Conservation (phyloP, 148 eudicot species). For the Drosera capensis region DNA sequence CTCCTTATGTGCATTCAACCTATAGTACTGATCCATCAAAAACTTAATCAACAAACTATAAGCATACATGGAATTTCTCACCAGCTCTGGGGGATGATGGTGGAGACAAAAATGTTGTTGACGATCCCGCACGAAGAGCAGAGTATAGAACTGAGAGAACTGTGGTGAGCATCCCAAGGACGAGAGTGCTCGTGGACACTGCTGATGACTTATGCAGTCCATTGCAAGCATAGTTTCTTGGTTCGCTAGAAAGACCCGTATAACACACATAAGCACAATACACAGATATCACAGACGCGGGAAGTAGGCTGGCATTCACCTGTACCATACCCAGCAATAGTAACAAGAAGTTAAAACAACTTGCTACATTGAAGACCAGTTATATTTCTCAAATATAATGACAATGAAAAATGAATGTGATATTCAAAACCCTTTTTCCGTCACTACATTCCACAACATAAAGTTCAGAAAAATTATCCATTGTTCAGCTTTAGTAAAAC, state of each 20-base stretch:
- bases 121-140: conserved; percentile 97
- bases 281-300: conserved; percentile 87
- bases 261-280: conserved; percentile 93
- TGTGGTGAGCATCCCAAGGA: conserved; percentile 93
- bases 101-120: conserved; percentile 80
- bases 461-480: too few species aligned
- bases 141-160: conserved; percentile 90
- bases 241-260: conserved; percentile 84
- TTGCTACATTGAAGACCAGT: too few species aligned
- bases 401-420: too few species aligned
- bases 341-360: too few species aligned
- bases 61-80: neutral
- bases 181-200: conserved; percentile 55
- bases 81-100: conserved; percentile 89
- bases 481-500: too few species aligned
- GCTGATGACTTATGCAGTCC: conserved; percentile 53
- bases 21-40: neutral
- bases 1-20: too few species aligned
- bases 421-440: too few species aligned
- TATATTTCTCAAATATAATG: too few species aligned
- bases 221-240: conserved; percentile 79
- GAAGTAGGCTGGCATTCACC: conserved; percentile 97
- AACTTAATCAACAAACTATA: neutral
- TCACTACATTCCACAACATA: too few species aligned
- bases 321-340: conserved; percentile 17